A percentile compares a stretch with the other conserved stretches of the same genome.
Evolutionary conservation across 768 basidiomycete species (phyloP).

Genomic region (Brasilioporus rufonigricans): DNA sequence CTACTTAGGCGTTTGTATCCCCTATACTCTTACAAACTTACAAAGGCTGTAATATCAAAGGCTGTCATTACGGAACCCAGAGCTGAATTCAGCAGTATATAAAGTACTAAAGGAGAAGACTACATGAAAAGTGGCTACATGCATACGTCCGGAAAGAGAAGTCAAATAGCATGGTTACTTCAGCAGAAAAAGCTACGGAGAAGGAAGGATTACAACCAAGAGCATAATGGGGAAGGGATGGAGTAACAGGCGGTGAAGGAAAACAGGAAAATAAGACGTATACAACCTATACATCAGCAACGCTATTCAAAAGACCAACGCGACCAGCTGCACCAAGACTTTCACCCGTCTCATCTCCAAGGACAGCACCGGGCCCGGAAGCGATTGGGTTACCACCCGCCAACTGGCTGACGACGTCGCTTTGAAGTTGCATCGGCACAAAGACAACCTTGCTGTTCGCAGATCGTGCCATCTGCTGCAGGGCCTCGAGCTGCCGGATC

Average conservation of each 20-base stretch:
- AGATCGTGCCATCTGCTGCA: slow-evolving; percentile 92
- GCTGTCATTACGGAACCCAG: neutral
- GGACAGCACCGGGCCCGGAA: slow-evolving; percentile 19
- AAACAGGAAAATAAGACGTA: neutral
- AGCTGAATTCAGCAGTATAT: slow-evolving; percentile 9
- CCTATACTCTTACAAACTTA: neutral
- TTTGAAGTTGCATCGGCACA: slow-evolving; percentile 89
- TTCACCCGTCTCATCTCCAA: slow-evolving; percentile 26
- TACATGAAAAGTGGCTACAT: neutral
- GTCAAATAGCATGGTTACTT: neutral
- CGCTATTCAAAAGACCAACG: slow-evolving; percentile 24
- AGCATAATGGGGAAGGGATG: neutral
- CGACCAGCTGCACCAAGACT: slow-evolving; percentile 25
- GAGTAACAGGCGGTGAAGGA: neutral
- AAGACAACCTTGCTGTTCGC: slow-evolving; percentile 91
- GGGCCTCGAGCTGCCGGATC: slow-evolving; percentile 93
- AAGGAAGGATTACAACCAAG: neutral
- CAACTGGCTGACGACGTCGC: slow-evolving; percentile 59
- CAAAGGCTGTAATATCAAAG: neutral
- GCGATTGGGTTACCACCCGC: slow-evolving; percentile 17
- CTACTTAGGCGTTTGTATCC: slow-evolving; percentile 15
- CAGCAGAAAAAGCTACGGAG: neutral
- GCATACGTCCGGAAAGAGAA: slow-evolving; percentile 7
- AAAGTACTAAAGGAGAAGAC: slow-evolving; percentile 1
- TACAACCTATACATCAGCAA: slow-evolving; percentile 21